Evolutionary conservation across 2,329 filamentous ascomycete genomes (phyloP), one percentile per base, ranked within the genome.

Genomic region (Microcyclospora tardicrescens): DNA sequence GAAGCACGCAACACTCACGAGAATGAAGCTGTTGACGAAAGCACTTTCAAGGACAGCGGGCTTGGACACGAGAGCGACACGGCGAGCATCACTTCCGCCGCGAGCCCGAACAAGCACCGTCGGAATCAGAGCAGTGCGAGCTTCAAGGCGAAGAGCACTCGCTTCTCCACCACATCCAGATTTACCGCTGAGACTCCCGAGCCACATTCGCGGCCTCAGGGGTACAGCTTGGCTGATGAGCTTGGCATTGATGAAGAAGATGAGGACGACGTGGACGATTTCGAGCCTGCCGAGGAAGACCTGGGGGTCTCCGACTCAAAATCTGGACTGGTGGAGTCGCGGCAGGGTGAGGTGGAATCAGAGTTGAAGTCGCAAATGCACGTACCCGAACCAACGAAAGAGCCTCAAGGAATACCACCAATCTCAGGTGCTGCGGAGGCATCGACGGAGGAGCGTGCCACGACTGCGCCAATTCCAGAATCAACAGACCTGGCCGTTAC

Each of bases 161-260:
- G 52, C 9, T 35, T 41, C 16, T 54, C 52, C 10, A 42, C 47
- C 8, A 47, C 48, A 6, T 46, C 49, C 5, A 43, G 48, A 29
- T 42, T 39, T 10, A 48, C 47, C 28, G 36, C 44, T 55, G 58
- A 39, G 10, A 50, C 58, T 50, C 41, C 41, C 10, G 55, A 58
- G n/a, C 64, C 66, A 68, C 81, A 59, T 71, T 79, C 70, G 68
- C 65, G 67, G 35, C 73, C 72, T 41, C 67, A 76, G 50, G 82
- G 81, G 1, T 62, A 85, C 42, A 93, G 81, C 45, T 69, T 98
- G 31, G 91, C 91, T 1, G 87, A 96, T 51, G 91, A 98, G 62
- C 71, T 98, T 39, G 79, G 84, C 44, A 82, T 94, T 44, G 84
- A 87, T 41, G 81, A 83, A 43, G 83, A 89, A 40, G 84, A 87